Percentiles rank a stretch among this genome's conserved stretches.
phyloP scores from a whole-genome alignment of 768 basidiomycete species.

The Coprinellus micaceus region DNA sequence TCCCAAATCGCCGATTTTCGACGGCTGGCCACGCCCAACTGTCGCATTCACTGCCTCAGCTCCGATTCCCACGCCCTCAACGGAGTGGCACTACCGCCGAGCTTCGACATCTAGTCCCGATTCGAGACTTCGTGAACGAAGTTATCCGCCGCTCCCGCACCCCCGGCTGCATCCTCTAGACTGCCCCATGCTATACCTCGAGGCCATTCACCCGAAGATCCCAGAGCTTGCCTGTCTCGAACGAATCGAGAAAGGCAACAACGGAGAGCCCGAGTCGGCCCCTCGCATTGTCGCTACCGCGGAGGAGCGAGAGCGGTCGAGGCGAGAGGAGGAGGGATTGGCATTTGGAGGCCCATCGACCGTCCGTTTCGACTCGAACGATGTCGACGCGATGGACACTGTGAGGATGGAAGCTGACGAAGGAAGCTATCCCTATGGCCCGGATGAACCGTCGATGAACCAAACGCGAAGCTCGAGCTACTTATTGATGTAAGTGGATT shows the following conservation, averaged over 20 bases:
- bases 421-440: constrained; percentile 17
- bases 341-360: constrained; percentile 22
- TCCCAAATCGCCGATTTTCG: constrained; percentile 11
- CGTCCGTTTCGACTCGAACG: constrained; percentile 3
- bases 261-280: constrained; percentile 38
- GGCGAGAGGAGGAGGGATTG: constrained; percentile 16
- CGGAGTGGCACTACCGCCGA: constrained; percentile 16
- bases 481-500: neutral
- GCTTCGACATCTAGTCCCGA: constrained; percentile 46
- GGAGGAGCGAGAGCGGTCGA: constrained; percentile 38
- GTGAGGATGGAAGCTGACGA: constrained; percentile 36
- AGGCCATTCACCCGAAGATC: constrained; percentile 71
- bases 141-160: constrained; percentile 84
- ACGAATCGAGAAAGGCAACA: constrained; percentile 38
- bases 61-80: constrained; percentile 12
- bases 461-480: neutral
- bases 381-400: constrained; percentile 38
- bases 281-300: constrained; percentile 43
- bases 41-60: constrained; percentile 42
- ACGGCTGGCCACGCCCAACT: constrained; percentile 21
- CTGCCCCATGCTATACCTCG: constrained; percentile 84
- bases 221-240: constrained; percentile 59
- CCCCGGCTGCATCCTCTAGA: constrained; percentile 78
- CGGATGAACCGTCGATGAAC: constrained; percentile 7
- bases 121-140: constrained; percentile 82